Percentiles rank a stretch among this genome's conserved stretches.
phyloP scores from a whole-genome alignment of 2,329 filamentous ascomycete genomes.

The Cordyceps tenuipes region DNA sequence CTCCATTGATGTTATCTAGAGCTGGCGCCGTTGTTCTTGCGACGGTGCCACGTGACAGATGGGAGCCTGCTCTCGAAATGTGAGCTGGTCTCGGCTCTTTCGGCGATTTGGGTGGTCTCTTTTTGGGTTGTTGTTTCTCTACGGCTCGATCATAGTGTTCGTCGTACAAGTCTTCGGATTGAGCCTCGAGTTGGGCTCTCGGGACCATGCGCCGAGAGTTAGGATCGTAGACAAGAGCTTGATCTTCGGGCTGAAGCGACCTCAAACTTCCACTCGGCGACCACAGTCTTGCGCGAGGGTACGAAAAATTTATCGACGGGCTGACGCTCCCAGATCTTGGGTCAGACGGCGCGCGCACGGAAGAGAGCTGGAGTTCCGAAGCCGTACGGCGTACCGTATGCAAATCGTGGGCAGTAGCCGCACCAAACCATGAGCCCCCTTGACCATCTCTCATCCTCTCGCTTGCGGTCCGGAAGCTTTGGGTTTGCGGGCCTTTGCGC shows the following conservation, averaged over 20 bases:
- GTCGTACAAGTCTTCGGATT: constrained; percentile 33
- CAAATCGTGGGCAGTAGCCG: constrained; percentile 33
- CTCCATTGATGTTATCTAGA: constrained; percentile 25
- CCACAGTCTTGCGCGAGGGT: constrained; percentile 39
- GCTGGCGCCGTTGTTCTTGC: constrained; percentile 41
- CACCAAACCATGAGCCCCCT: constrained; percentile 41
- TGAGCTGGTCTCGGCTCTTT: constrained; percentile 33
- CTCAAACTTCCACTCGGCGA: constrained; percentile 22
- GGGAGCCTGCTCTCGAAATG: constrained; percentile 33
- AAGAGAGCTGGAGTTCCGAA: constrained; percentile 27
- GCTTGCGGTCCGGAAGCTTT: constrained; percentile 45
- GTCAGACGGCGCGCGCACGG: constrained; percentile 21
- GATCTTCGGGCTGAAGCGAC: constrained; percentile 19
- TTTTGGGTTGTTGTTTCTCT: neutral
- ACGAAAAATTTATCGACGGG: constrained; percentile 52
- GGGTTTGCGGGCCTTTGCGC: constrained; percentile 34
- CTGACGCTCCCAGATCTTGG: constrained; percentile 37
- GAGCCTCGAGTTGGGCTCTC: constrained; percentile 32
- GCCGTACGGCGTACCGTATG: constrained; percentile 38
- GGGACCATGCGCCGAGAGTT: constrained; percentile 57
- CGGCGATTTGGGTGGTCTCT: constrained; percentile 23
- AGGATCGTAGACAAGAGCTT: constrained; percentile 53
- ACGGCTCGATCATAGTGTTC: neutral
- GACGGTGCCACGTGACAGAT: constrained; percentile 45
- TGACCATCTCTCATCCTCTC: constrained; percentile 38